Base-by-base conservation (phyloP, 257 asterid species). In the Agastache rugosa region DNA sequence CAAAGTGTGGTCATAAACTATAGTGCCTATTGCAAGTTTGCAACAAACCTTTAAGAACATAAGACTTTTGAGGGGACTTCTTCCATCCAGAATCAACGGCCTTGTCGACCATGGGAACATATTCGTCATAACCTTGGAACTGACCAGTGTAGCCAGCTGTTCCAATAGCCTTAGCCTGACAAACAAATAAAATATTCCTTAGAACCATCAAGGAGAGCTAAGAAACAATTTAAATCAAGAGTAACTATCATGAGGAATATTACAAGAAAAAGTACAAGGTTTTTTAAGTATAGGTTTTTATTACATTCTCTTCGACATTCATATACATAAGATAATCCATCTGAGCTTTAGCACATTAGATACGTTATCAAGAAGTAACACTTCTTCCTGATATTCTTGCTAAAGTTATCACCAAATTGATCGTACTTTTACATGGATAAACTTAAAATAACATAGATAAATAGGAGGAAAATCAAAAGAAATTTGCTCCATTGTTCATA, bases 91-190 rank as follows among this genome's bases (percentile, higher is more conserved):
- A 77, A 84, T 90, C 99, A 69, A 95, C 99, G 61, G 94, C 97
- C 86, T 95, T 95, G 86, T 95, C 99, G 20, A 95, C 99, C 99
- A 95, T 93, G 19, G 99, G 99, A 69, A 95, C 97, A 84, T 89
- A 95, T 79, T 95, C 99, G 51, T 95, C 99, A 78, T 92, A 93
- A 68, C 96, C 97, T 37, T 90, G 77, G 77, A 83, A 85, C 67
- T 79, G 84, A 72, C 83, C 82, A 25, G 76, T 71, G 67, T 80
- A 80, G 76, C 87, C 83, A 77, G 90, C 77, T 48, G 83, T 73
- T 81, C 96, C 97, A 71, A 83, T 79, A 66, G 87, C 86, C 88
- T 91, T 95, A 37, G 94, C 93, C 98, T 95, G 92, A 78, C 35
- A 77, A 70, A 63, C 37, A 51, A 81, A 63, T 51, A 31, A 60